Conservation (phyloP, 2,329 filamentous ascomycete species). For the Claviceps paspali region DNA sequence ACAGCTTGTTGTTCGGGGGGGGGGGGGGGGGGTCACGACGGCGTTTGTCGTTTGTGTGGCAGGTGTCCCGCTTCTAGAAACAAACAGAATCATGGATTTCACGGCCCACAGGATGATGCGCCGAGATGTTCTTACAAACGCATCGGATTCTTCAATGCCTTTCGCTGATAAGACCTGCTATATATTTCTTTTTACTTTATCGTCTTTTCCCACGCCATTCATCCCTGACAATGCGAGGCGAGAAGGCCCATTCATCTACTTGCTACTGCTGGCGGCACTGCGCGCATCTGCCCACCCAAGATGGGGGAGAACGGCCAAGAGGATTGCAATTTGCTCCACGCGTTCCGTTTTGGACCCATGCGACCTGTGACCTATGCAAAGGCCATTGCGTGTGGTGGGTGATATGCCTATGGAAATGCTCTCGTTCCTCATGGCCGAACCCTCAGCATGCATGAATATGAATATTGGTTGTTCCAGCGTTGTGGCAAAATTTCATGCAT, state of each 20-base stretch:
- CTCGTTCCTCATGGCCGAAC: background rate
- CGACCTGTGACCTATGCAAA: background rate
- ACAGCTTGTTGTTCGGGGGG: too few relatives aligned
- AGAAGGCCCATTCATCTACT: background rate
- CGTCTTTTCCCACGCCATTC: background rate
- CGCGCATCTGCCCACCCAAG: too few relatives aligned
- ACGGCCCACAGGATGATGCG: background rate
- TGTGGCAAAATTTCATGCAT: background rate
- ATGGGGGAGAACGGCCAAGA: too few relatives aligned
- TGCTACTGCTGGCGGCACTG: too few relatives aligned
- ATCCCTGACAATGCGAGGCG: background rate
- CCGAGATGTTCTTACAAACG: background rate
- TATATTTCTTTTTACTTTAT: too few relatives aligned
- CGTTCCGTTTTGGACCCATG: background rate
- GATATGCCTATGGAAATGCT: background rate
- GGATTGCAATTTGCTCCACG: background rate
- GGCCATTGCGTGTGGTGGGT: background rate
- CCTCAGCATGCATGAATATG: background rate
- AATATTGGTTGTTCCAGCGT: background rate
- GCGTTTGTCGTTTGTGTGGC: background rate
- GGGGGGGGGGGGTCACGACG: too few relatives aligned
- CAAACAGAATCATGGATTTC: conserved; percentile 12
- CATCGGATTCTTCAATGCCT: too few relatives aligned
- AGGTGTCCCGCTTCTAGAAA: conserved; percentile 11
- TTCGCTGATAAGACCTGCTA: too few relatives aligned